Percentiles rank a stretch among this genome's conserved stretches.
These are phyloP conservation scores for Colletotrichum euphorbiae DNA, from an alignment of 2,329 filamentous ascomycete genomes.

Conservation along the genomic window DNA sequence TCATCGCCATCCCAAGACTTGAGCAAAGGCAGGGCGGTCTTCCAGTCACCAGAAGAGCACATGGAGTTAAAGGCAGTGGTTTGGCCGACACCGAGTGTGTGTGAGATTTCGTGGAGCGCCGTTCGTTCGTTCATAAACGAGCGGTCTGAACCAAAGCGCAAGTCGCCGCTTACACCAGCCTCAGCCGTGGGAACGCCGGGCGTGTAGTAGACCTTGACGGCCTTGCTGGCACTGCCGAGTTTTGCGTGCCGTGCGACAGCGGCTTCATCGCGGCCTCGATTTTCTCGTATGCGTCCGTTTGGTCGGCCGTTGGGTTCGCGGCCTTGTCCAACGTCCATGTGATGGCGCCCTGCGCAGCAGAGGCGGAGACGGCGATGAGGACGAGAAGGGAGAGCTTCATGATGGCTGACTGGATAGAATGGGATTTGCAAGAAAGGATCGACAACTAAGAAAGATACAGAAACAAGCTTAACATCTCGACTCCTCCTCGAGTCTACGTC, in stretches of 20 bases:
- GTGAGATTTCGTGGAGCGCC: conserved; percentile 60
- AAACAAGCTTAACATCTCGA: no score
- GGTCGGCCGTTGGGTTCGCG: conserved; percentile 55
- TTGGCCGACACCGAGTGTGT: conserved; percentile 61
- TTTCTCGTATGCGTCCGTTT: conserved; percentile 56
- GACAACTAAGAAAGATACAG: no score
- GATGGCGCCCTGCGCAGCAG: conserved; percentile 51
- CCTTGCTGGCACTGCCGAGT: conserved; percentile 51
- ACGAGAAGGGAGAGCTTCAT: conserved; percentile 46
- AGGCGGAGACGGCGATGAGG: conserved; percentile 46
- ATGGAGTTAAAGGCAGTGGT: conserved; percentile 52
- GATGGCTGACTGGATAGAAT: not conserved
- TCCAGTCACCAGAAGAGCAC: conserved; percentile 57
- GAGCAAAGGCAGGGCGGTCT: conserved; percentile 53
- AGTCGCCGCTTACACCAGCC: conserved; percentile 57
- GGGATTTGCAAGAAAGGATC: no score
- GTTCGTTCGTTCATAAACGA: conserved; percentile 62
- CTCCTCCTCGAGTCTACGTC: not conserved
- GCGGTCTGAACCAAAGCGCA: conserved; percentile 59
- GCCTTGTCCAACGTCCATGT: conserved; percentile 53
- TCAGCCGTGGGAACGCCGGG: conserved; percentile 60
- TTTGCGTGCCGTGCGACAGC: conserved; percentile 55
- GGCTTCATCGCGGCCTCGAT: conserved; percentile 56
- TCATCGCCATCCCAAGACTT: conserved; percentile 52
- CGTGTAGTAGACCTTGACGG: conserved; percentile 54